Evolutionary conservation across 2,329 filamentous ascomycete species (phyloP).

Genomic region (Fusarium sp.): DNA sequence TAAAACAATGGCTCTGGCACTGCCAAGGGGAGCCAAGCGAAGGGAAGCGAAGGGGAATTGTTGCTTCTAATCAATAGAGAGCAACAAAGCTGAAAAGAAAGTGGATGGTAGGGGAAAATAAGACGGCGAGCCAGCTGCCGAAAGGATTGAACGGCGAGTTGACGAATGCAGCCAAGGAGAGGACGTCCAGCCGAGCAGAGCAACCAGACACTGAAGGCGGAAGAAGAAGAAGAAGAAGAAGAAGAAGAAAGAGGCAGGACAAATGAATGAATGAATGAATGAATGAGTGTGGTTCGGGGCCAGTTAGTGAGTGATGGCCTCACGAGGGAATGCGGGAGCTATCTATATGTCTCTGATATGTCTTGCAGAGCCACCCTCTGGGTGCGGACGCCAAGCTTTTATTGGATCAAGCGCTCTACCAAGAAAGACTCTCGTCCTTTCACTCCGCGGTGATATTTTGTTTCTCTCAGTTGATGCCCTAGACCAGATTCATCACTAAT

Average conservation of each 20-base stretch:
- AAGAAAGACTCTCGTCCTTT: not conserved
- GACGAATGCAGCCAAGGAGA: conserved; percentile 32
- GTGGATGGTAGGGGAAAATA: conserved; percentile 15
- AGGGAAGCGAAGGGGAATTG: too few species aligned
- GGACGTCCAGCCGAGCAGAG: conserved; percentile 18
- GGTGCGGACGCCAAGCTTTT: conserved; percentile 15
- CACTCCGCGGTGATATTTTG: not conserved
- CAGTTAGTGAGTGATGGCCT: conserved; percentile 30
- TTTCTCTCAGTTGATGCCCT: conserved; percentile 17
- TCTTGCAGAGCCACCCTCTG: conserved; percentile 5
- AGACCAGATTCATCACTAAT: conserved; percentile 9
- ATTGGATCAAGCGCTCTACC: conserved; percentile 9
- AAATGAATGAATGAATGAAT: conserved; percentile 22
- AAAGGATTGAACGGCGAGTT: conserved; percentile 49
- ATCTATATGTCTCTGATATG: conserved; percentile 43
- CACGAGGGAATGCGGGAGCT: conserved; percentile 42
- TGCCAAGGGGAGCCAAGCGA: conserved; percentile 38
- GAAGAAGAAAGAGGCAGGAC: not conserved
- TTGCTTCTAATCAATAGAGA: conserved; percentile 29
- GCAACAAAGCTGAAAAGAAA: conserved; percentile 3
- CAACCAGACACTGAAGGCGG: conserved; percentile 42
- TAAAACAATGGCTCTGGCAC: conserved; percentile 23
- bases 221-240: conserved; percentile 12
- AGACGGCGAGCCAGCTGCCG: conserved; percentile 47
- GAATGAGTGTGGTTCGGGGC: conserved; percentile 22